phyloP scores from a whole-genome alignment of 305 asterid genomes.

The Petunia hybrid region DNA sequence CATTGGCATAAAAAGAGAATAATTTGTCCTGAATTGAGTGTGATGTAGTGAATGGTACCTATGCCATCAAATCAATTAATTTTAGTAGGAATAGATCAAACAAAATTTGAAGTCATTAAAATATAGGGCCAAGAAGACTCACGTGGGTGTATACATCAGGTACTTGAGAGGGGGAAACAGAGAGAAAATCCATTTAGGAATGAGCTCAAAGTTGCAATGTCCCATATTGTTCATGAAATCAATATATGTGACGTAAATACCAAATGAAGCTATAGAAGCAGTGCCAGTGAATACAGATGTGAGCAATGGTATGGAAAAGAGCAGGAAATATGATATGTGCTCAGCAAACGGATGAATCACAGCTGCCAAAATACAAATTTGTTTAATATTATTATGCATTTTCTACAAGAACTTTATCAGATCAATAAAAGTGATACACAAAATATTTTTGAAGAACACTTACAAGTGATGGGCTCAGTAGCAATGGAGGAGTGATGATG shows the following conservation, averaged over 20 bases:
- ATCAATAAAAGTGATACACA: not conserved
- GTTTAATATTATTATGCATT: not conserved
- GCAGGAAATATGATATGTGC: conserved; percentile 61
- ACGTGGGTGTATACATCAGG: conserved; percentile 92
- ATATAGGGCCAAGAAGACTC: conserved; percentile 41
- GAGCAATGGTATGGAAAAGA: conserved; percentile 64
- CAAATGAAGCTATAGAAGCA: conserved; percentile 48
- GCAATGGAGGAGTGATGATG: conserved; percentile 95
- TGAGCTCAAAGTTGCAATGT: conserved; percentile 92
- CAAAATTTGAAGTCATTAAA: not conserved
- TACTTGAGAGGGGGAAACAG: conserved; percentile 87
- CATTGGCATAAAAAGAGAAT: conserved; percentile 86
- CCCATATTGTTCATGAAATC: conserved; percentile 98
- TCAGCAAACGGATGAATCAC: conserved; percentile 94
- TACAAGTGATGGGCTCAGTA: conserved; percentile 92
- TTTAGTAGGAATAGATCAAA: not conserved
- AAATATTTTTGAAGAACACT: conserved; percentile 24
- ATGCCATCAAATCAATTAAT: conserved; percentile 32
- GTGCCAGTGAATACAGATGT: conserved; percentile 51
- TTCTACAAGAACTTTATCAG: not conserved
- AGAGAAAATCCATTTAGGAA: conserved; percentile 71
- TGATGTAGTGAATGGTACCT: conserved; percentile 93
- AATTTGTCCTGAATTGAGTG: conserved; percentile 85
- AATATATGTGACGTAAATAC: conserved; percentile 57
- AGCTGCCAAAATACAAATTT: conserved; percentile 57